A percentile compares a stretch with the other conserved stretches of the same genome.
phyloP scores from a whole-genome alignment of 176 grass and related monocot species.

The Carex pumila region DNA sequence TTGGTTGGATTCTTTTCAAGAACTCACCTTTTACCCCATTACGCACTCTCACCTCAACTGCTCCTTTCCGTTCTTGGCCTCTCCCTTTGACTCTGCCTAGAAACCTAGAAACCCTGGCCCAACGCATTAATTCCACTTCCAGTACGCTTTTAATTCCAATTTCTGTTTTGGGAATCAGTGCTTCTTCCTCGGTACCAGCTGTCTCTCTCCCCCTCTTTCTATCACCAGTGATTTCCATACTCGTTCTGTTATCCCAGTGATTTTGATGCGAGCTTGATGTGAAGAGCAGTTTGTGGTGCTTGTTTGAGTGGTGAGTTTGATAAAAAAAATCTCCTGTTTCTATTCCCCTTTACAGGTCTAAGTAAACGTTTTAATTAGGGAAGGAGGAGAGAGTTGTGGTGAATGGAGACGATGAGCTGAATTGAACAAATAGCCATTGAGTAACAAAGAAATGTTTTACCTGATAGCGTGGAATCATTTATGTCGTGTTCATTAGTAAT shows the following conservation, averaged over 20 bases:
- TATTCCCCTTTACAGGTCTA: neutral
- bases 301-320: neutral
- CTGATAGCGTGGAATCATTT: neutral
- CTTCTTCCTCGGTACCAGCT: neutral
- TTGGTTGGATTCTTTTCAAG: slow-evolving; percentile 17
- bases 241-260: neutral
- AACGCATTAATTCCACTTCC: slow-evolving; percentile 21
- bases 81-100: slow-evolving; percentile 19
- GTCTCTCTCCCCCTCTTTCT: neutral
- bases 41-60: slow-evolving; percentile 24
- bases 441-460: neutral
- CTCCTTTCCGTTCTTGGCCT: slow-evolving; percentile 22
- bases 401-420: neutral
- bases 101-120: slow-evolving; percentile 5
- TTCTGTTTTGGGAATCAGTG: neutral
- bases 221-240: neutral
- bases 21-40: slow-evolving; percentile 24
- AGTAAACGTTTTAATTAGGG: neutral
- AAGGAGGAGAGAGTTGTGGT: neutral
- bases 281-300: neutral
- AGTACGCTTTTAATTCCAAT: slow-evolving; percentile 1
- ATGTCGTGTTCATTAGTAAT: neutral
- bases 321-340: neutral
- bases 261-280: slow-evolving; percentile 2
- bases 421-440: neutral